Conservation (phyloP, 148 eudicot species). For the Tetragonia tetragonoides region DNA sequence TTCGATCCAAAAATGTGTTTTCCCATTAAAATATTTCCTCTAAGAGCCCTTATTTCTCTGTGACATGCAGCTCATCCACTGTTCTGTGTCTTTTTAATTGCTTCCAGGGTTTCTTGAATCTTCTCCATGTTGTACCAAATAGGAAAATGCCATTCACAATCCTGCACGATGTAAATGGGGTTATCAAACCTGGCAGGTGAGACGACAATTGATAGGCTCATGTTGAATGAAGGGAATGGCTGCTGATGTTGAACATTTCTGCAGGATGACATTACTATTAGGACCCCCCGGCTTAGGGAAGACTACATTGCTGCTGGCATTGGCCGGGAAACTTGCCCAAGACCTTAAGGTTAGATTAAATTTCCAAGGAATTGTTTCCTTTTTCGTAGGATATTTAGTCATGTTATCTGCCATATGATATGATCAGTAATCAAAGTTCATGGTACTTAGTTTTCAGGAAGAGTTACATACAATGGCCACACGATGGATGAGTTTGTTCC, state of each 20-base stretch:
- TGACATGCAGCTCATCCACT: background rate
- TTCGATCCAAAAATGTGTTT: background rate
- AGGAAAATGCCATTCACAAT: conserved; percentile 62
- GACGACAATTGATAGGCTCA: background rate
- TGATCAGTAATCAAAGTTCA: background rate
- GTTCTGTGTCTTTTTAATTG: conserved; percentile 1
- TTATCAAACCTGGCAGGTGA: conserved; percentile 89
- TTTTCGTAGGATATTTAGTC: background rate
- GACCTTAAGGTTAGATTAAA: conserved; percentile 45
- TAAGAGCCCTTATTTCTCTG: background rate
- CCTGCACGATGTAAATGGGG: conserved; percentile 77
- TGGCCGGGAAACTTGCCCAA: conserved; percentile 75
- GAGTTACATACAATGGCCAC: conserved; percentile 53
- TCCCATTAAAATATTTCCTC: background rate
- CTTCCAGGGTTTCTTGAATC: conserved; percentile 54
- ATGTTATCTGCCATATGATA: background rate
- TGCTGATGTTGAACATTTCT: background rate
- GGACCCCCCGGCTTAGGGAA: conserved; percentile 94
- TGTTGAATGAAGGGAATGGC: background rate
- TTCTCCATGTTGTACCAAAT: conserved; percentile 66
- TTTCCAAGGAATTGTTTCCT: background rate
- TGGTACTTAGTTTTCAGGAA: conserved; percentile 37
- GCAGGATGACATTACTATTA: conserved; percentile 74
- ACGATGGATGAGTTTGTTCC: conserved; percentile 54
- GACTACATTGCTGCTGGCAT: conserved; percentile 68